A percentile compares a stretch with the other conserved stretches of the same genome.
Evolutionary conservation across 2,329 filamentous ascomycete species (phyloP).

Genomic region (Talaromyces sp.): DNA sequence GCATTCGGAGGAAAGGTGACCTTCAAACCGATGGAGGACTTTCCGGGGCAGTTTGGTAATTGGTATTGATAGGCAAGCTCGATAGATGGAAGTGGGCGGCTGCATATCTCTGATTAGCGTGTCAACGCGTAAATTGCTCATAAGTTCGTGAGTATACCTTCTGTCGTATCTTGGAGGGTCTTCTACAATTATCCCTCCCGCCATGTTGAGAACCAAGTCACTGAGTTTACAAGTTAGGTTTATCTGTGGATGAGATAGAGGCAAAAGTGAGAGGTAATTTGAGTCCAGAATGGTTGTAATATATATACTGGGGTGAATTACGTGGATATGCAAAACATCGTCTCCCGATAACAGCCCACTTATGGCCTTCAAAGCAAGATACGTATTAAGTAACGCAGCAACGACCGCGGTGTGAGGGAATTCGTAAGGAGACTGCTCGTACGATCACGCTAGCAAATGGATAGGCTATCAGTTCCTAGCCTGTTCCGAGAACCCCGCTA

Average conservation of each 20-base stretch:
- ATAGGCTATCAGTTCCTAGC: not conserved
- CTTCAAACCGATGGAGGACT: conserved; percentile 39
- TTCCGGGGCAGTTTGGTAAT: conserved; percentile 40
- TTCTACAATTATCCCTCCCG: conserved; percentile 9
- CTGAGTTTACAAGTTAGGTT: not conserved
- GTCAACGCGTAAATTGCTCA: not conserved
- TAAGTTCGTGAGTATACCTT: conserved; percentile 1
- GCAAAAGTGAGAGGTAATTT: not conserved
- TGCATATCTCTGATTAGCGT: conserved; percentile 16
- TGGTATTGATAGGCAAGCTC: conserved; percentile 33
- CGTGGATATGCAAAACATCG: not conserved
- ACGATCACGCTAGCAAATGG: not conserved
- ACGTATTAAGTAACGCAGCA: not conserved
- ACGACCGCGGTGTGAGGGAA: not conserved
- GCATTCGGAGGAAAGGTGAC: conserved; percentile 38
- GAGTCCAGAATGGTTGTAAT: not conserved
- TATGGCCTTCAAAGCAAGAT: not conserved
- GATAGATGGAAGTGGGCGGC: conserved; percentile 29
- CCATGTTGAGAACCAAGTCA: not conserved
- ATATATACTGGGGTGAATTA: not conserved
- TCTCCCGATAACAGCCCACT: not conserved
- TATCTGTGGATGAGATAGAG: not conserved
- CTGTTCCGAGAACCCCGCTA: not conserved
- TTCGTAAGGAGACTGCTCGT: not conserved
- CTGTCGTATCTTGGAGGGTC: conserved; percentile 6